Evolutionary conservation across 2,329 filamentous ascomycete species (phyloP).

Genomic region (Verticillium albo-atrum): DNA sequence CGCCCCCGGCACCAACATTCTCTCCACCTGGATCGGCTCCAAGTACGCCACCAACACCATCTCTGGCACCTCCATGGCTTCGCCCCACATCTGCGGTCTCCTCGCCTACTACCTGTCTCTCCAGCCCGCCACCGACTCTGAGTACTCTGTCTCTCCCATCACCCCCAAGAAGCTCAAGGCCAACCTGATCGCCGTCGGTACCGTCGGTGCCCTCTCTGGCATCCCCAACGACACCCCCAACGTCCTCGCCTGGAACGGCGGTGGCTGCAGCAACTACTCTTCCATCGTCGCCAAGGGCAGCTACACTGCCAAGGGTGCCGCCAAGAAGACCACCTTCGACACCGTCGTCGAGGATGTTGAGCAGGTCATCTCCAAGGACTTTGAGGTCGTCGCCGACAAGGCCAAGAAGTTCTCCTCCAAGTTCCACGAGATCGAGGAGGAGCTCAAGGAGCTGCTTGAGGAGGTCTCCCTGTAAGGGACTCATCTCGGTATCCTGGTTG

Average conservation of each 20-base stretch:
- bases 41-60: conserved; percentile 97
- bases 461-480: conserved; percentile 37
- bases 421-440: conserved; percentile 58
- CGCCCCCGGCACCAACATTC: conserved; percentile 91
- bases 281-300: conserved; percentile 71
- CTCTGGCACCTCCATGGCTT: conserved; percentile 98
- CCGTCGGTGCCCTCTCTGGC: conserved; percentile 70
- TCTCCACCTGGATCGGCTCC: conserved; percentile 97
- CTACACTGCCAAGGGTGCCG: conserved; percentile 56
- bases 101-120: conserved; percentile 97
- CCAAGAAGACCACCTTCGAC: conserved; percentile 28
- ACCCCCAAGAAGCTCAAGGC: conserved; percentile 93
- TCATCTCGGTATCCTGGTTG: neutral
- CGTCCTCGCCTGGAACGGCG: conserved; percentile 98
- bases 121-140: conserved; percentile 84
- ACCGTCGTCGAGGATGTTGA: conserved; percentile 55
- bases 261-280: conserved; percentile 86
- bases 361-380: conserved; percentile 53
- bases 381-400: conserved; percentile 53
- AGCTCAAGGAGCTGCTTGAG: conserved; percentile 55
- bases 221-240: conserved; percentile 86
- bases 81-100: conserved; percentile 92
- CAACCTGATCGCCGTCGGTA: conserved; percentile 78
- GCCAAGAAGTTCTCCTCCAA: conserved; percentile 59
- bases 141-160: conserved; percentile 83